Evolutionary conservation across 73 alveolate species (phyloP).

Genomic region (Paramecium pentaurelia): DNA sequence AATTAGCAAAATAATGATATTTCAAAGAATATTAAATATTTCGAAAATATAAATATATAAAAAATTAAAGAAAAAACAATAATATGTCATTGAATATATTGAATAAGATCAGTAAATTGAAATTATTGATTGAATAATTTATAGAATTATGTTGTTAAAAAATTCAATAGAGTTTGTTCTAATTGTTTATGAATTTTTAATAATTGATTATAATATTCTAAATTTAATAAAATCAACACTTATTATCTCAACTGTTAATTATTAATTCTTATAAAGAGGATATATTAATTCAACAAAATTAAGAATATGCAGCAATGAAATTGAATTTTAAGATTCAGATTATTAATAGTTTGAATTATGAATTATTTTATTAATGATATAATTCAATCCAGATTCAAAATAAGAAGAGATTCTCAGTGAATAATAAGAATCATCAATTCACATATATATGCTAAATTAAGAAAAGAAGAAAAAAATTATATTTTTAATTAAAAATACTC

Average conservation of each 20-base stretch:
- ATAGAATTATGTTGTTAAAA: too few relatives aligned
- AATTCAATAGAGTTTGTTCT: background rate
- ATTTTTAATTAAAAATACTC: background rate
- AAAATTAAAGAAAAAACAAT: too few relatives aligned
- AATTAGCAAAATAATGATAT: background rate
- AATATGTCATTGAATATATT: too few relatives aligned
- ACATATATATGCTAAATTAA: background rate
- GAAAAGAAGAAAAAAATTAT: background rate
- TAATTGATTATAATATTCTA: background rate
- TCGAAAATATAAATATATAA: background rate
- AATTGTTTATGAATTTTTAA: background rate
- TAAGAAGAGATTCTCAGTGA: background rate
- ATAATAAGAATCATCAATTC: background rate
- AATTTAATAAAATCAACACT: background rate
- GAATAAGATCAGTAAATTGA: background rate
- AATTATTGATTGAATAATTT: too few relatives aligned
- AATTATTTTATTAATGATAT: background rate
- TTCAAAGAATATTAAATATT: too few relatives aligned
- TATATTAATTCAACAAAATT: background rate
- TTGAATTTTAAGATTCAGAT: background rate
- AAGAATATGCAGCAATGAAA: background rate
- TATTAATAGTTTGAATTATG: background rate
- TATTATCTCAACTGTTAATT: background rate
- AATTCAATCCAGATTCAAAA: background rate
- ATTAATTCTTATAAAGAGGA: background rate